phyloP scores from a whole-genome alignment of 1,139 yeast genomes.

The Yamadazyma triangularis region DNA sequence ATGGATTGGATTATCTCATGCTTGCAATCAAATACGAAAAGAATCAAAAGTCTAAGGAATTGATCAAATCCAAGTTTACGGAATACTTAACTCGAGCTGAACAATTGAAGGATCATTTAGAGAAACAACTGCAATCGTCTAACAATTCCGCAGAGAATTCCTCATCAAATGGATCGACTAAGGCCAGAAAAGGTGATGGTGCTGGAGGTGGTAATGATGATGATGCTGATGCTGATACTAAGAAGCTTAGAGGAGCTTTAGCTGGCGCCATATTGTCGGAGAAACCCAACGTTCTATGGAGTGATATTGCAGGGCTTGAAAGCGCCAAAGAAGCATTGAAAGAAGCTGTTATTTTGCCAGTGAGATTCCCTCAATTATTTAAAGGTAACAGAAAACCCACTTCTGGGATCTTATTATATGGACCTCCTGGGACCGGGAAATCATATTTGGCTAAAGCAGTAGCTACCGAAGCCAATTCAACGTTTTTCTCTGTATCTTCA shows the following conservation, averaged over 20 bases:
- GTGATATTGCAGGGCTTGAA: constrained; percentile 93
- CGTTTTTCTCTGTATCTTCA: constrained; percentile 92
- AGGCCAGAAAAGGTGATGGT: constrained; percentile 40
- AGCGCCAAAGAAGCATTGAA: constrained; percentile 93
- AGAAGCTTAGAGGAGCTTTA: constrained; percentile 84
- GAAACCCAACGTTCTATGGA: constrained; percentile 92
- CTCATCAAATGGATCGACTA: constrained; percentile 54
- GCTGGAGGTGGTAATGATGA: constrained; percentile 23
- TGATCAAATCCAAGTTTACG: constrained; percentile 82
- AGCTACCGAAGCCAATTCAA: constrained; percentile 96
- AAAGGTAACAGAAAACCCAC: constrained; percentile 94
- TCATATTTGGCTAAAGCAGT: constrained; percentile 96
- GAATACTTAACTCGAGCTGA: constrained; percentile 94
- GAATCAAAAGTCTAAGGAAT: constrained; percentile 81
- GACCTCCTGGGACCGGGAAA: constrained; percentile 99
- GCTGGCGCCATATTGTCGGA: constrained; percentile 91
- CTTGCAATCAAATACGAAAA: constrained; percentile 94
- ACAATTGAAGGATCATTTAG: constrained; percentile 86
- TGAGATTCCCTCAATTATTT: constrained; percentile 85
- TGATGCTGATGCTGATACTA: constrained; percentile 78
- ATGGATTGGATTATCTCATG: constrained; percentile 93
- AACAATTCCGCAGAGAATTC: constrained; percentile 40
- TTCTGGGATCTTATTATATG: constrained; percentile 85
- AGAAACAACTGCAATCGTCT: constrained; percentile 41
- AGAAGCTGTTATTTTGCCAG: constrained; percentile 93